Evolutionary conservation across 1,284 basidiomycete species (phyloP), one percentile per base, ranked within the genome.

Genomic region (Pseudomicrostroma phylloplanum): DNA sequence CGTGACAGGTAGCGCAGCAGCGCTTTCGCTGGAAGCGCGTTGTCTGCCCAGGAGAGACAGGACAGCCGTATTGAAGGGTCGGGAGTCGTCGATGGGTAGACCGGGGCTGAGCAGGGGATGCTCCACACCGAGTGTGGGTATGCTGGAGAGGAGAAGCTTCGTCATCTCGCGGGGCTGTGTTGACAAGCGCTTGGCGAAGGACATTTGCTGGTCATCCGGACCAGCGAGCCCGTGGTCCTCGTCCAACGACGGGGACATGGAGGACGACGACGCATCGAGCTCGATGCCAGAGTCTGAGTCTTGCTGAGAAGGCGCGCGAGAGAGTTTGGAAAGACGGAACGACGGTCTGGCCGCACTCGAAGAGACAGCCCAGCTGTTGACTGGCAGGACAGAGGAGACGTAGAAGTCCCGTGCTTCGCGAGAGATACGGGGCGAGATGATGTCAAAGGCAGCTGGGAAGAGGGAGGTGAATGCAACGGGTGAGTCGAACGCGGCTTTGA

Each of bases 71-170:
- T 48, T 48, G 21, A 48, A 48, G 4, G 43, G 43, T 21, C 21
- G 15, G 4, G 15, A 17, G 12, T 48, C 21, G 51, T 54, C 51
- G 21, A 17, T 25, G 21, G 51, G 51, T 25, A 54, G n/a, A 13
- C 51, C 51, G 13, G 51, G 51, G 13, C 21, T 23, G 51, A 54
- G 51, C 3, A 54, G 51, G 7, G 51, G 51, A 25, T 54, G 51
- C n/a, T 21, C 51, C 21, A 54, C 4, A 25, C 51, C 51, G 6
- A 54, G 51, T 15, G 15, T 6, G 6, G 51, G 17, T 19, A 54
- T 19, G n/a, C 21, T 2, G 25, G 51, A 54, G 3, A 26, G 21
- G 8, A 54, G 51, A 23, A 25, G 4, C 21, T 54, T 19, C 8
- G 21, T 7, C 13, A 6, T 23, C 17, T 48, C 46, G 46, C n/a